phyloP scores from a whole-genome alignment of 192 early-diverging fungal genomes.

The Gamsiella multidivaricata region DNA sequence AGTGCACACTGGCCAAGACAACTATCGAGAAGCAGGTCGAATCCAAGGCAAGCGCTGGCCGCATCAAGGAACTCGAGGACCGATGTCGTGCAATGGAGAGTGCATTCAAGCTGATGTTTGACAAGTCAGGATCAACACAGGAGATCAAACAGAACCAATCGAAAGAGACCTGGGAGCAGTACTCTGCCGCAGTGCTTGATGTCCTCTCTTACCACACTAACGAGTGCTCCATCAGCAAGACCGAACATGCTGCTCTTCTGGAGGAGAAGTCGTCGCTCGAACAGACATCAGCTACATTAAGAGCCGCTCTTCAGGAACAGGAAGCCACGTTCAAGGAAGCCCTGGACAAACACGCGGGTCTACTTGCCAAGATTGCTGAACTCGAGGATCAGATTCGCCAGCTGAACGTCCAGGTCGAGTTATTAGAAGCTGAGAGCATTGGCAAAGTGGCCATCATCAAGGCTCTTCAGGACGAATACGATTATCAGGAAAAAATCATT shows the following conservation, averaged over 20 bases:
- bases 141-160: background rate
- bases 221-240: constrained; percentile 31
- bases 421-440: constrained; percentile 46
- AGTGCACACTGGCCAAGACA: constrained; percentile 6
- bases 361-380: constrained; percentile 31
- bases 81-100: constrained; percentile 26
- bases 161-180: constrained; percentile 11
- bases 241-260: constrained; percentile 17
- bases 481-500: constrained; percentile 48
- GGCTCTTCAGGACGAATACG: constrained; percentile 42
- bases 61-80: constrained; percentile 20
- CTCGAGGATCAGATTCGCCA: constrained; percentile 38
- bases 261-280: constrained; percentile 2
- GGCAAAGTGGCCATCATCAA: constrained; percentile 48
- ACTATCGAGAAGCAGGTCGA: background rate
- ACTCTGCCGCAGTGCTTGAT: constrained; percentile 14
- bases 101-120: constrained; percentile 21
- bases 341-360: constrained; percentile 12
- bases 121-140: constrained; percentile 6
- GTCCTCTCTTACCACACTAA: constrained; percentile 10
- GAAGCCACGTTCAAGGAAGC: constrained; percentile 11
- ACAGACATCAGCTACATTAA: background rate
- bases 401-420: constrained; percentile 32
- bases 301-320: constrained; percentile 7
- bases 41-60: constrained; percentile 4